These are phyloP conservation scores for Buxus sempervirens DNA, from an alignment of 164 flowering plant species.

Conservation along the genomic window DNA sequence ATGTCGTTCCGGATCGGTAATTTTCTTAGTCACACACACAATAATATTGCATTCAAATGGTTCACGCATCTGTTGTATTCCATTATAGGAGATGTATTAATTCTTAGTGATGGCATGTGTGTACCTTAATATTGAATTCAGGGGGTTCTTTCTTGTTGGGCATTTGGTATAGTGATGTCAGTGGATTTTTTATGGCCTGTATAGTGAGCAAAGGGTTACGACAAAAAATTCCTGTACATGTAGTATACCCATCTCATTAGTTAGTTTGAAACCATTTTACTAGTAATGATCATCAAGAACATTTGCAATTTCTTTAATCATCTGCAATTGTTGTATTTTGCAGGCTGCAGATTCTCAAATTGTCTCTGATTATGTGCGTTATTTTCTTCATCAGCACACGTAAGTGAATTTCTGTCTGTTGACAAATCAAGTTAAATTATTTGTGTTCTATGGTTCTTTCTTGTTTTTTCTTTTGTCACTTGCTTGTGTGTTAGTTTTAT, in stretches of 20 bases:
- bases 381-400: slow-evolving; percentile 90
- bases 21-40: no score
- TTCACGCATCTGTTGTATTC: background rate
- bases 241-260: no score
- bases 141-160: no score
- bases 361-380: slow-evolving; percentile 84
- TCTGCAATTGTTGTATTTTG: slow-evolving; percentile 9
- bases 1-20: slow-evolving; percentile 94
- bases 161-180: no score
- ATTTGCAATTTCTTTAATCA: background rate
- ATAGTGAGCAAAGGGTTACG: background rate
- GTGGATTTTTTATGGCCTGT: background rate
- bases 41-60: background rate
- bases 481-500: no score
- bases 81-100: background rate
- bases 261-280: background rate
- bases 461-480: background rate
- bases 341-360: slow-evolving; percentile 96
- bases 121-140: no score
- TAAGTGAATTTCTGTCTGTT: slow-evolving; percentile 33
- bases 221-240: background rate
- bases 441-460: background rate
- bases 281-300: background rate
- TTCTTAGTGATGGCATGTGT: background rate
- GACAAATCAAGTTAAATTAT: background rate